Percentiles rank a stretch among this genome's conserved stretches.
phyloP scores from a whole-genome alignment of 495 filamentous ascomycete genomes.

The Bombardia bombarda region DNA sequence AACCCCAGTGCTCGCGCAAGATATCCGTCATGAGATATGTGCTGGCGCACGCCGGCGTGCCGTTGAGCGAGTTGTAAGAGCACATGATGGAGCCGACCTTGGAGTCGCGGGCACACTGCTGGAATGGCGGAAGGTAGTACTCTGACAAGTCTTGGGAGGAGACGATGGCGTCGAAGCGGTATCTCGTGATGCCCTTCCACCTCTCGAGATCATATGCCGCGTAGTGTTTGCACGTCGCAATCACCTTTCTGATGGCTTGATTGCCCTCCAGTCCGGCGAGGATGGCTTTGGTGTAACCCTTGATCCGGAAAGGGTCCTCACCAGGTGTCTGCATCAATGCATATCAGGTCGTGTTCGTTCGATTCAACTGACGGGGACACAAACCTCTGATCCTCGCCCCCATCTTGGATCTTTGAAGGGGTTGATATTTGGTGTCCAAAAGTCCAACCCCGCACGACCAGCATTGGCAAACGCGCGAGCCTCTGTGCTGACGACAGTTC shows the following conservation, averaged over 20 bases:
- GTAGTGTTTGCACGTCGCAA: constrained; percentile 37
- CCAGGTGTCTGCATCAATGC: constrained; percentile 16
- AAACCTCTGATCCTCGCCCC: constrained; percentile 24
- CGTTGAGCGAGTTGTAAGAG: constrained; percentile 40
- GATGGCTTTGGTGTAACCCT: constrained; percentile 31
- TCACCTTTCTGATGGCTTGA: constrained; percentile 5
- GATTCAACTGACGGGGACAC: background rate
- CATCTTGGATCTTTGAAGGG: constrained; percentile 46
- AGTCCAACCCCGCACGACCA: constrained; percentile 49
- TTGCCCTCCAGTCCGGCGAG: constrained; percentile 22
- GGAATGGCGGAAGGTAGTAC: constrained; percentile 41
- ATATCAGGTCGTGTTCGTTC: background rate
- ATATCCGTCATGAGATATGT: constrained; percentile 32
- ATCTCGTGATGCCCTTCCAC: constrained; percentile 22
- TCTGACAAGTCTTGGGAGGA: constrained; percentile 36
- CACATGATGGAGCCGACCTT: constrained; percentile 43
- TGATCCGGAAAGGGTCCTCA: constrained; percentile 34
- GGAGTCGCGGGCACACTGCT: constrained; percentile 35
- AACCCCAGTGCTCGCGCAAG: constrained; percentile 39
- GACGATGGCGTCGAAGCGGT: constrained; percentile 33
- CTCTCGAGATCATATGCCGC: constrained; percentile 50
- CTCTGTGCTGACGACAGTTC: constrained; percentile 47
- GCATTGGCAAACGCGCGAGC: constrained; percentile 60
- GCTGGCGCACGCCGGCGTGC: constrained; percentile 36
- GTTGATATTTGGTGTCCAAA: constrained; percentile 65